Percentiles rank a stretch among this genome's conserved stretches.
Conservation (phyloP, 208 protist species). For the Porcisia deanei region DNA sequence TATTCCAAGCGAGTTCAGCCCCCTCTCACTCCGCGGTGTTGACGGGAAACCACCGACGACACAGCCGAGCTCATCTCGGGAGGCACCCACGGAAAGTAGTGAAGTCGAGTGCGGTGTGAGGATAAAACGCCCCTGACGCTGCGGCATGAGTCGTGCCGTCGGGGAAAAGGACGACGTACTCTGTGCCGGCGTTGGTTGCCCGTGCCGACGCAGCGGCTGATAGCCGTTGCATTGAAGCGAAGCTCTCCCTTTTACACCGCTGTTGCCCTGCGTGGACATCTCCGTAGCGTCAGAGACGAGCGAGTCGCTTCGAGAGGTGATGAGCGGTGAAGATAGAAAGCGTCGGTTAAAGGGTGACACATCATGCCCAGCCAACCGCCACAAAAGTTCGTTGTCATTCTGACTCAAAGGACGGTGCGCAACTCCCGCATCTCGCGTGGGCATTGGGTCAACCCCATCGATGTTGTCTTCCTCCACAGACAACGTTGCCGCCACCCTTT, state of each 20-base stretch:
- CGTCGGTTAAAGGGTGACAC: not conserved
- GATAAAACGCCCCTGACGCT: slow-evolving; percentile 11
- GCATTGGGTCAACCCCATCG: not conserved
- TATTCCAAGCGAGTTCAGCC: slow-evolving; percentile 5
- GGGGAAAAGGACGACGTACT: not conserved
- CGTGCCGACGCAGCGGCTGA: not conserved
- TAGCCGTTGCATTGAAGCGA: not conserved
- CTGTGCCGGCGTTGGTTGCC: not conserved
- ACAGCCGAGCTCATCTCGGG: not conserved
- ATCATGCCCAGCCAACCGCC: not conserved
- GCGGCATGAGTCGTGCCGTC: slow-evolving; percentile 8
- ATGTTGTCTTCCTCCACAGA: not conserved
- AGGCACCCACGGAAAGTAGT: not conserved
- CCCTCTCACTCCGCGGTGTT: slow-evolving; percentile 1
- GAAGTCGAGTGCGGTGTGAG: slow-evolving; percentile 4
- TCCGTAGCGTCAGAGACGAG: not conserved
- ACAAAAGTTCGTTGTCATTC: not conserved
- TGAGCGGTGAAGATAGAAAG: not conserved
- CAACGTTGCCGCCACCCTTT: not conserved
- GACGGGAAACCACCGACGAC: not conserved
- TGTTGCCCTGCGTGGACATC: not conserved
- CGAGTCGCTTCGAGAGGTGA: not conserved
- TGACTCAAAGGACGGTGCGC: not conserved
- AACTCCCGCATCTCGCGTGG: not conserved
- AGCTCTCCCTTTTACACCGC: no score